These are phyloP conservation scores for Solanum pinnatisectum DNA, from an alignment of 257 asterid species.

Conservation along the genomic window DNA sequence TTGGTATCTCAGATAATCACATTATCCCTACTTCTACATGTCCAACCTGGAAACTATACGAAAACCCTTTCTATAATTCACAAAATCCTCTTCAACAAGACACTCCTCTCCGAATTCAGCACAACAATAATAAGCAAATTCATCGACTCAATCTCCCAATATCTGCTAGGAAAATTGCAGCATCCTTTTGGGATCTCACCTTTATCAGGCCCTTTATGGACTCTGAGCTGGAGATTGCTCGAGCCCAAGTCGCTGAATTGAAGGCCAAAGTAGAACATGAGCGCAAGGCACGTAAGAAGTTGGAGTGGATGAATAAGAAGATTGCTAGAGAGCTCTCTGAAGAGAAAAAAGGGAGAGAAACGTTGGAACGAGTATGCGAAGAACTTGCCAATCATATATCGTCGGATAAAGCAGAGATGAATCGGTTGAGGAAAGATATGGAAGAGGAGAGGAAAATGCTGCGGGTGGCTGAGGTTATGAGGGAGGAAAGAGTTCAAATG, in stretches of 20 bases:
- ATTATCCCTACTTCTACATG: constrained; percentile 6
- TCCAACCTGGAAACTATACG: constrained; percentile 81
- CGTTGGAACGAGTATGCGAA: constrained; percentile 36
- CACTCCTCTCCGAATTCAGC: background rate
- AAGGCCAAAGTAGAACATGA: constrained; percentile 38
- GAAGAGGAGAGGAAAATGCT: constrained; percentile 76
- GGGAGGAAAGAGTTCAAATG: constrained; percentile 89
- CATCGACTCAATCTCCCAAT: constrained; percentile 74
- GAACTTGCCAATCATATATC: constrained; percentile 47
- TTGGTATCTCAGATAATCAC: constrained; percentile 16
- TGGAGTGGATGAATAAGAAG: constrained; percentile 35
- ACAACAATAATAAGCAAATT: constrained; percentile 19
- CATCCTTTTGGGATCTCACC: constrained; percentile 69
- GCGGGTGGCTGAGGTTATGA: constrained; percentile 62
- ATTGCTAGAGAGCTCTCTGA: constrained; percentile 36
- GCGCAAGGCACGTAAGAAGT: constrained; percentile 39
- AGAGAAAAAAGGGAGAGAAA: constrained; percentile 47
- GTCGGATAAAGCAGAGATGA: constrained; percentile 19
- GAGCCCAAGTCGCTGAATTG: constrained; percentile 27
- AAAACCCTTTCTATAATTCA: constrained; percentile 58
- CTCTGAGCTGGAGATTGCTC: constrained; percentile 48
- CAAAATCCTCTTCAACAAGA: constrained; percentile 7
- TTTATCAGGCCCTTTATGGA: constrained; percentile 64
- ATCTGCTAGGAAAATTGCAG: constrained; percentile 51
- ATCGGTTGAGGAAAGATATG: constrained; percentile 42